Percentiles rank a stretch among this genome's conserved stretches.
These are phyloP conservation scores for Alliaria petiolata DNA, from an alignment of 345 rosid genomes.

Conservation along the genomic window DNA sequence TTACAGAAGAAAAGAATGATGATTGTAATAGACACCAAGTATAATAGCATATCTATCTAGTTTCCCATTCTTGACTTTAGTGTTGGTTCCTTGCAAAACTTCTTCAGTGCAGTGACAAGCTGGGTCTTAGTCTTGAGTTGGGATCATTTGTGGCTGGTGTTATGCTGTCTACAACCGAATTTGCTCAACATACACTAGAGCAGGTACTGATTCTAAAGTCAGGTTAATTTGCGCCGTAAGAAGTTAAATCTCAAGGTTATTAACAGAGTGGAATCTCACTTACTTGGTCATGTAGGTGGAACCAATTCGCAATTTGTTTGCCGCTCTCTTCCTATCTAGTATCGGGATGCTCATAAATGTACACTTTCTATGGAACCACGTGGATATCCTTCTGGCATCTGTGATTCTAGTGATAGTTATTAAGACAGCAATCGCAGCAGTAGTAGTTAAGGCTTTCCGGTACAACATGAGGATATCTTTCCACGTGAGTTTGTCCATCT, in stretches of 20 bases:
- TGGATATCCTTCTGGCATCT: constrained; percentile 93
- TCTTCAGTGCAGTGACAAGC: constrained; percentile 99
- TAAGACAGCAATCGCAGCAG: constrained; percentile 75
- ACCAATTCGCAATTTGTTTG: constrained; percentile 92
- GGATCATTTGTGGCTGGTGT: constrained; percentile 99
- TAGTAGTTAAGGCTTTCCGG: constrained; percentile 71
- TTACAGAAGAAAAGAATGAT: too few relatives aligned
- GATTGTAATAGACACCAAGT: too few relatives aligned
- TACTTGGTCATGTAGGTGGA: constrained; percentile 60
- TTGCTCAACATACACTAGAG: constrained; percentile 91
- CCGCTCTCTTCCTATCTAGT: constrained; percentile 96
- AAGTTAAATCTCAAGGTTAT: neutral
- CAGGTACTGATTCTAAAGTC: constrained; percentile 50
- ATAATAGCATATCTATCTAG: neutral
- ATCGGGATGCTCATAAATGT: constrained; percentile 98
- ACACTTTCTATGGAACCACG: constrained; percentile 97
- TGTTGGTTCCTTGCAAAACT: constrained; percentile 30
- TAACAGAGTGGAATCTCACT: neutral
- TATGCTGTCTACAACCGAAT: constrained; percentile 98
- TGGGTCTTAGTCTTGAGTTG: constrained; percentile 98
- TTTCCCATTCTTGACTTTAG: neutral
- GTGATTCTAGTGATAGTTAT: constrained; percentile 88
- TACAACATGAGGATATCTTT: constrained; percentile 82
- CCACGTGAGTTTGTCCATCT: constrained; percentile 53
- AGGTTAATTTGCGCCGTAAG: neutral